Conservation (phyloP, 2,329 filamentous ascomycete genomes). For the Penicillium hordei region DNA sequence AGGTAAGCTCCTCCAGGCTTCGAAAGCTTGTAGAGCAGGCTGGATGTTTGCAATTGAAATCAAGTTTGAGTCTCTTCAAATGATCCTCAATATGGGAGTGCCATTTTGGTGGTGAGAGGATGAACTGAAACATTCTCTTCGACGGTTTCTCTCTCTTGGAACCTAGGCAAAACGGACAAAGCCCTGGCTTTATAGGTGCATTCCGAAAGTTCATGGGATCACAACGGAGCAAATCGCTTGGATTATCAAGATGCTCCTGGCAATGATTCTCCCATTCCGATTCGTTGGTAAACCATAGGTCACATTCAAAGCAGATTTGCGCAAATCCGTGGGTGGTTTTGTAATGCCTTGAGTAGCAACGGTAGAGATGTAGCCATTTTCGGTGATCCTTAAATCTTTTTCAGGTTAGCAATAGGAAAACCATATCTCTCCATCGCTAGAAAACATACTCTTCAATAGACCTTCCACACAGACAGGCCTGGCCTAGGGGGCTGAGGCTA, state of each 20-base stretch:
- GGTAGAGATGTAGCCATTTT: no score
- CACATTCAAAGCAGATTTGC: no score
- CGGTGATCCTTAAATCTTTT: no score
- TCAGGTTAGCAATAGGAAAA: no score
- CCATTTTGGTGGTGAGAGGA: slow-evolving; percentile 1
- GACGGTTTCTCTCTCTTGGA: not conserved
- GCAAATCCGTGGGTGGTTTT: no score
- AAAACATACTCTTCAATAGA: slow-evolving; percentile 8
- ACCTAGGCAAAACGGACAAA: slow-evolving; percentile 16
- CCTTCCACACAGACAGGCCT: slow-evolving; percentile 8
- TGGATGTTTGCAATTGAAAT: slow-evolving; percentile 3
- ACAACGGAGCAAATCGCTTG: slow-evolving; percentile 12
- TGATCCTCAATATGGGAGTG: slow-evolving; percentile 3
- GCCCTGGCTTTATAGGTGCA: slow-evolving; percentile 12
- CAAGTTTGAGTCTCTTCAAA: slow-evolving; percentile 1
- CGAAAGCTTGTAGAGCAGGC: not conserved
- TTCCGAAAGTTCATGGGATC: slow-evolving; percentile 16
- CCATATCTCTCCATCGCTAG: no score
- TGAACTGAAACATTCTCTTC: slow-evolving; percentile 6
- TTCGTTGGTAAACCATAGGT: no score
- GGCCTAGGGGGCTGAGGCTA: slow-evolving; percentile 5
- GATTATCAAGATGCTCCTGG: not conserved
- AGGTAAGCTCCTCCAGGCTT: slow-evolving; percentile 3
- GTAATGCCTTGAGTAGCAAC: no score
- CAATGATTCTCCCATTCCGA: no score